These are phyloP conservation scores for Blumeria graminis DNA, from an alignment of 2,329 filamentous ascomycete species.

Conservation along the genomic window DNA sequence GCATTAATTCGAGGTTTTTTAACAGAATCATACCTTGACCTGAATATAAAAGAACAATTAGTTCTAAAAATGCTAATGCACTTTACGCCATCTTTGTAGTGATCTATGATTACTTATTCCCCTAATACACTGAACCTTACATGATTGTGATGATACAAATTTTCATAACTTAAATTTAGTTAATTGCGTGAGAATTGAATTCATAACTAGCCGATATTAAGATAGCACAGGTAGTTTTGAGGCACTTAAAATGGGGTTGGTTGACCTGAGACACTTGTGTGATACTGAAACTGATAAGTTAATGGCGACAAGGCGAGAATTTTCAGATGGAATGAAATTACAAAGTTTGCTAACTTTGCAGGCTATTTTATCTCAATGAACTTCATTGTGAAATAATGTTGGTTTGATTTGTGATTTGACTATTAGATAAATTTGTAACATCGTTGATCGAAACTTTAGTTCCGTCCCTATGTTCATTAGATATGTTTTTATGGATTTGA, in stretches of 20 bases:
- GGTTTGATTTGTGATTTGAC: background rate
- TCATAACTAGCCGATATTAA: constrained; percentile 17
- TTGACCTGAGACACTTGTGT: constrained; percentile 74
- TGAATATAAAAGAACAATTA: too few relatives aligned
- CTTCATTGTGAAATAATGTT: background rate
- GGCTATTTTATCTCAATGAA: background rate
- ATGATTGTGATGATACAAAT: constrained; percentile 98
- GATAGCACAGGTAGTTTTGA: constrained; percentile 60
- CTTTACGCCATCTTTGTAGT: constrained; percentile 31
- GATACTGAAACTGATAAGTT: constrained; percentile 90
- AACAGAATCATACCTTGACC: too few relatives aligned
- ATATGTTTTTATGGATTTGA: background rate
- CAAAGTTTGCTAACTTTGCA: background rate
- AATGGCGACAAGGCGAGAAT: constrained; percentile 38
- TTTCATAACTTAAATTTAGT: constrained; percentile 39
- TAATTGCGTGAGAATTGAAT: background rate
- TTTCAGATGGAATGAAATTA: constrained; percentile 10
- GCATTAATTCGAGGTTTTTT: too few relatives aligned
- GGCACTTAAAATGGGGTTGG: constrained; percentile 72
- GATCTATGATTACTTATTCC: constrained; percentile 95
- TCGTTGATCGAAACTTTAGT: constrained; percentile 8
- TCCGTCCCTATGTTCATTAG: constrained; percentile 11
- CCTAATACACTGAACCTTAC: constrained; percentile 82
- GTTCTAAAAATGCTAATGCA: too few relatives aligned
- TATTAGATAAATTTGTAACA: constrained; percentile 2